A percentile compares a stretch with the other conserved stretches of the same genome.
These are phyloP conservation scores for Eucalyptus erythrocorys DNA, from an alignment of 345 rosid genomes.

Conservation along the genomic window DNA sequence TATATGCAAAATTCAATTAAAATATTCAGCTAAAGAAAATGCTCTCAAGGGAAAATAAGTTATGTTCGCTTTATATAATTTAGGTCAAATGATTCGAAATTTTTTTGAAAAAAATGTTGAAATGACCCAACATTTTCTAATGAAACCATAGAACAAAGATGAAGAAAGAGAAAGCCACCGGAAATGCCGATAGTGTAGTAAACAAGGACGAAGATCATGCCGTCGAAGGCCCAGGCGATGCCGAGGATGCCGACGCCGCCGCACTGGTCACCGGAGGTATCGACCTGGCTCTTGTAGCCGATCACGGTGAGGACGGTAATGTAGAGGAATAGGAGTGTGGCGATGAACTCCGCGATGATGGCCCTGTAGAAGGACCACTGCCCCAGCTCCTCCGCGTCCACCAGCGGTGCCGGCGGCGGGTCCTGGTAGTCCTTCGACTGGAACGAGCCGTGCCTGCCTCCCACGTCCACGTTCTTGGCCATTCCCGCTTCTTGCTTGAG, in stretches of 20 bases:
- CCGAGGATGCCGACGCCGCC: conserved; percentile 29
- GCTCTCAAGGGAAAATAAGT: neutral
- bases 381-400: conserved; percentile 17
- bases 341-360: conserved; percentile 28
- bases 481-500: neutral
- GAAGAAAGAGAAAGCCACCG: neutral
- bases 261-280: neutral
- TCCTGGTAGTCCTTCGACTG: conserved; percentile 26
- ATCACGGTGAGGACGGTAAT: conserved; percentile 27
- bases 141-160: neutral
- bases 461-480: conserved; percentile 17
- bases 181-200: conserved; percentile 38
- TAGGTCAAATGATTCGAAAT: neutral
- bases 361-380: conserved; percentile 31
- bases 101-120: neutral
- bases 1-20: too few relatives aligned
- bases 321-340: conserved; percentile 25
- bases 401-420: too few relatives aligned
- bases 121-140: neutral
- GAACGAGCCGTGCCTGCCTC: neutral
- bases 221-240: conserved; percentile 35
- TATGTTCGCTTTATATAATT: conserved; percentile 36
- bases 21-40: neutral
- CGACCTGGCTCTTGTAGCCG: conserved; percentile 24
- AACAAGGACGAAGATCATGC: conserved; percentile 37